Conservation (phyloP, 108 stramenopile genomes). For the Nitzschia palea region DNA sequence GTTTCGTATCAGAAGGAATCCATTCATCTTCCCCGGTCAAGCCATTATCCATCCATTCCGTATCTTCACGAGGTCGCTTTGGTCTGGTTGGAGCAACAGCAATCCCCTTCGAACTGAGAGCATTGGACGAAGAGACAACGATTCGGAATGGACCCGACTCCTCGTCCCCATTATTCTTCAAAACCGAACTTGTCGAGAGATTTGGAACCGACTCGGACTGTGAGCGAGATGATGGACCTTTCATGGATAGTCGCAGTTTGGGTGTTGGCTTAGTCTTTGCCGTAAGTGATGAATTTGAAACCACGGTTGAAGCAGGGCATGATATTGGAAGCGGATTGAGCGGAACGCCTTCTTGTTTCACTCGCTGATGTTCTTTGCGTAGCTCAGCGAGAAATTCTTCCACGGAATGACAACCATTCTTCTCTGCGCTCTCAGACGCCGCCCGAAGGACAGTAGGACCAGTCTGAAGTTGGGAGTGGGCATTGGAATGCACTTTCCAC, state of each 20-base stretch:
- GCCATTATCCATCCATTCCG: constrained; percentile 22
- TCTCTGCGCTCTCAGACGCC: constrained; percentile 3
- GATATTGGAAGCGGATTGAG: constrained; percentile 14
- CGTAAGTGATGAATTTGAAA: background rate
- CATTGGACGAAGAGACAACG: constrained; percentile 19
- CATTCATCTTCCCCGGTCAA: constrained; percentile 26
- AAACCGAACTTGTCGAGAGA: background rate
- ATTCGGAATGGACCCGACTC: no score
- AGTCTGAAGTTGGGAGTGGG: constrained; percentile 4
- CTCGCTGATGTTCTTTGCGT: constrained; percentile 18
- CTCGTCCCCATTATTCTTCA: background rate
- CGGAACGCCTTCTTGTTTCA: constrained; percentile 15
- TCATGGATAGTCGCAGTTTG: constrained; percentile 9
- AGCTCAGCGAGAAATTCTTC: constrained; percentile 25
- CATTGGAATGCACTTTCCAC: constrained; percentile 24
- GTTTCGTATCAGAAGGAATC: constrained; percentile 2
- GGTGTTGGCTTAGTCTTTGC: background rate
- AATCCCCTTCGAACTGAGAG: no score
- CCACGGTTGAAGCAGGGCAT: background rate
- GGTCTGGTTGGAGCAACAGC: background rate
- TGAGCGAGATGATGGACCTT: background rate
- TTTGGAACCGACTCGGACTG: background rate
- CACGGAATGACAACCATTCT: constrained; percentile 14
- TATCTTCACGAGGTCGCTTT: constrained; percentile 19
- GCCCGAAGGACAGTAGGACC: constrained; percentile 17